These are phyloP conservation scores for Asterochloris sp. DNA, from an alignment of 139 green algal species.

Conservation along the genomic window DNA sequence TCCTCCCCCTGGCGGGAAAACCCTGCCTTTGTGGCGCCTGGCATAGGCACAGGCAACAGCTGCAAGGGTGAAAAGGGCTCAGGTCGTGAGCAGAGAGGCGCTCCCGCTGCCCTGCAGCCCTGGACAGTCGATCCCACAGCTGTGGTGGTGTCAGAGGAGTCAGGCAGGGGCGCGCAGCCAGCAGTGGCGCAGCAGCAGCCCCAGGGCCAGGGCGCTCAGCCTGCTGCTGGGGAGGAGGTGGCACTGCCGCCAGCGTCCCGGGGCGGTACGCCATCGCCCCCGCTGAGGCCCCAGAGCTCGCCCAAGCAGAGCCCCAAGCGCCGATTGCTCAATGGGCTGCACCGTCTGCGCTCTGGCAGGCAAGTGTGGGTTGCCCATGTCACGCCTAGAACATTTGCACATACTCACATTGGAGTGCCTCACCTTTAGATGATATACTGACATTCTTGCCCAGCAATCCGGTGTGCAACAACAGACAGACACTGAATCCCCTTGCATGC, in stretches of 20 bases:
- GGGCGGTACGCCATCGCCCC: too few species aligned
- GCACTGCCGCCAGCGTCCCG: too few species aligned
- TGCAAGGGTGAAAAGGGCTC: too few species aligned
- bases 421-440: neutral
- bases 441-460: neutral
- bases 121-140: neutral
- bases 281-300: too few species aligned
- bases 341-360: neutral
- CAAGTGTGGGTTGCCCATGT: neutral
- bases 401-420: neutral
- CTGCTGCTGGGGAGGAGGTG: neutral
- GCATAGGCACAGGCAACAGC: neutral
- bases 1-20: slow-evolving; percentile 14
- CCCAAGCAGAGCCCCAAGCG: neutral
- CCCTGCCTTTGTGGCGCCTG: slow-evolving; percentile 6
- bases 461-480: neutral
- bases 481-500: too few species aligned
- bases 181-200: neutral
- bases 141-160: neutral
- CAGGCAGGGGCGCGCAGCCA: too few species aligned
- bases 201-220: neutral
- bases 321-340: neutral
- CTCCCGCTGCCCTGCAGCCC: too few species aligned
- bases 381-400: neutral
- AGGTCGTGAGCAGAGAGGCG: too few species aligned